Percentiles rank a stretch among this genome's conserved stretches.
These are phyloP conservation scores for Trichoderma gamsii DNA, from an alignment of 495 filamentous ascomycete genomes.

Conservation along the genomic window DNA sequence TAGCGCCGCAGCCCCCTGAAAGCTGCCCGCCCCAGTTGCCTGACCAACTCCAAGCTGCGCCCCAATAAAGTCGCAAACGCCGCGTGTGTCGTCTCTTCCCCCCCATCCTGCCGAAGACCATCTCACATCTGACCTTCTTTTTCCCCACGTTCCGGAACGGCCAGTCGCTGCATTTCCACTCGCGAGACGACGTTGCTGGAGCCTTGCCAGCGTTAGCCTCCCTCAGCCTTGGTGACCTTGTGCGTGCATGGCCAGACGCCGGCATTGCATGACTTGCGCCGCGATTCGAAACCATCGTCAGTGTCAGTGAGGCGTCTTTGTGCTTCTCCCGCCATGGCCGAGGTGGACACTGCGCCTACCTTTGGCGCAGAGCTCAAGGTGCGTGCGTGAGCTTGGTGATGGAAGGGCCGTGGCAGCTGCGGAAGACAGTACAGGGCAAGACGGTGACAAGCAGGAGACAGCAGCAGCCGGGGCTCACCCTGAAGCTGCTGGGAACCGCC, in stretches of 20 bases:
- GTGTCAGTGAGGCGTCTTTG: not conserved
- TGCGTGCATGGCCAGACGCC: not conserved
- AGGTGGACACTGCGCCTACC: conserved; percentile 64
- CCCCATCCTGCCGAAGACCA: not conserved
- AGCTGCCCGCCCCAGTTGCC: not conserved
- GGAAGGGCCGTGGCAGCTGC: not conserved
- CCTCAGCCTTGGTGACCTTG: not conserved
- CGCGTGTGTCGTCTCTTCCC: not conserved
- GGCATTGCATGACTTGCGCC: not conserved
- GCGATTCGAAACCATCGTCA: not conserved
- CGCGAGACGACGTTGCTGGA: not conserved
- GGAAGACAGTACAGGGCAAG: not conserved
- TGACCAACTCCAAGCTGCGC: conserved; percentile 11
- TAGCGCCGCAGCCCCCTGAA: not conserved
- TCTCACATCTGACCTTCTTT: not conserved
- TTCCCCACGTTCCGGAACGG: not conserved
- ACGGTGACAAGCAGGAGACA: not conserved
- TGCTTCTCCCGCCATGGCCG: conserved; percentile 53
- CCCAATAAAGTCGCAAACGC: not conserved
- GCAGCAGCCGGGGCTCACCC: not conserved
- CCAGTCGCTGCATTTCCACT: not conserved
- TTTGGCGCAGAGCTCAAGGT: conserved; percentile 93
- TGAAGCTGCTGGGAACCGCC: not conserved
- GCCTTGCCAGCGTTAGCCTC: not conserved
- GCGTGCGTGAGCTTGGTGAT: conserved; percentile 18